Percentiles rank a stretch among this genome's conserved stretches.
Evolutionary conservation across 2,329 filamentous ascomycete species (phyloP).

Genomic region (Aspergillus costaricaensis): DNA sequence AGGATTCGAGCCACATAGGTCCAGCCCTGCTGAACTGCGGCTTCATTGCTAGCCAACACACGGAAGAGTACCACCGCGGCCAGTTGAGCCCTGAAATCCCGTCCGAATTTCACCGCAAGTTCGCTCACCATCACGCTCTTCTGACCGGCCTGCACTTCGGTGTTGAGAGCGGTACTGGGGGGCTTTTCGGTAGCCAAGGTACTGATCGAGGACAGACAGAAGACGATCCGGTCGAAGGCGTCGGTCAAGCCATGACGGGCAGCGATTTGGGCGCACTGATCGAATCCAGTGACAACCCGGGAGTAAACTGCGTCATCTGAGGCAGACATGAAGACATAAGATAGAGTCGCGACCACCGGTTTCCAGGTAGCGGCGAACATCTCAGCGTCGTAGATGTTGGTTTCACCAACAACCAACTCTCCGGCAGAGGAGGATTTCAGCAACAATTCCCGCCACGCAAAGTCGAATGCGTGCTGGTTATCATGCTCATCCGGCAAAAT

Average conservation of each 20-base stretch:
- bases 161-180: slow-evolving; percentile 86
- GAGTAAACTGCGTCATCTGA: slow-evolving; percentile 95
- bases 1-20: slow-evolving; percentile 81
- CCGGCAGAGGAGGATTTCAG: slow-evolving; percentile 78
- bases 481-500: slow-evolving; percentile 97
- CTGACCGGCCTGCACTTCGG: slow-evolving; percentile 88
- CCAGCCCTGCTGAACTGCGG: slow-evolving; percentile 63
- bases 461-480: slow-evolving; percentile 93
- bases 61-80: slow-evolving; percentile 95
- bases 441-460: slow-evolving; percentile 93
- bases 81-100: slow-evolving; percentile 89
- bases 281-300: slow-evolving; percentile 89
- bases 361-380: slow-evolving; percentile 98
- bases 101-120: slow-evolving; percentile 90
- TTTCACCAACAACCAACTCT: slow-evolving; percentile 75
- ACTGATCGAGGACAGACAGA: slow-evolving; percentile 86
- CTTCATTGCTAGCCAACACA: slow-evolving; percentile 82
- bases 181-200: slow-evolving; percentile 75
- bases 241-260: slow-evolving; percentile 80
- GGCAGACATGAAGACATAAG: slow-evolving; percentile 98
- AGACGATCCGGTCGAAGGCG: slow-evolving; percentile 89
- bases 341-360: slow-evolving; percentile 89
- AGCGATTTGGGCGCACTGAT: slow-evolving; percentile 92
- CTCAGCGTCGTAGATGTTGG: slow-evolving; percentile 93
- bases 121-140: slow-evolving; percentile 98